Conservation (phyloP, 352 stramenopile species). For the Phytophthora cryptogea region DNA sequence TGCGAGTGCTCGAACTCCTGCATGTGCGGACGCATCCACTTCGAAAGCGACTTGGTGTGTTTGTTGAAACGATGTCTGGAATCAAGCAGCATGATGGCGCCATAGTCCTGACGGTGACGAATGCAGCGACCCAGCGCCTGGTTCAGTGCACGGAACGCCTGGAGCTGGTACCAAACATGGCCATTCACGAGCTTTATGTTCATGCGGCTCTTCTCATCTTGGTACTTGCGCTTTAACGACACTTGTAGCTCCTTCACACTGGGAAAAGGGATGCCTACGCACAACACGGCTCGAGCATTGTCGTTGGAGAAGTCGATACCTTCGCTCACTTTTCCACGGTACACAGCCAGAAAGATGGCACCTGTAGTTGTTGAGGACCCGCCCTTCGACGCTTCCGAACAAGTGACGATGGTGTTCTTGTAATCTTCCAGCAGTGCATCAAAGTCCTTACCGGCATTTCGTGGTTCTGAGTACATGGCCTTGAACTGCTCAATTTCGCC, state of each 20-base stretch:
- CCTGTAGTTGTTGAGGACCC: slow-evolving; percentile 49
- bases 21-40: slow-evolving; percentile 75
- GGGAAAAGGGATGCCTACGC: slow-evolving; percentile 99
- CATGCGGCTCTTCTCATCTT: slow-evolving; percentile 72
- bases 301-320: slow-evolving; percentile 99
- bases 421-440: slow-evolving; percentile 79
- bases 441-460: slow-evolving; percentile 81
- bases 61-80: slow-evolving; percentile 62
- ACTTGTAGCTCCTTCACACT: slow-evolving; percentile 94
- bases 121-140: slow-evolving; percentile 98
- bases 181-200: slow-evolving; percentile 76
- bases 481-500: slow-evolving; percentile 64
- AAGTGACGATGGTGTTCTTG: slow-evolving; percentile 41
- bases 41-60: slow-evolving; percentile 63
- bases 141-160: slow-evolving; percentile 98
- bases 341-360: slow-evolving; percentile 97
- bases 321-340: slow-evolving; percentile 98
- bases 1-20: slow-evolving; percentile 73
- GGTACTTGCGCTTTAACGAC: slow-evolving; percentile 78
- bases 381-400: slow-evolving; percentile 5
- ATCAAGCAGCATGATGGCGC: slow-evolving; percentile 97
- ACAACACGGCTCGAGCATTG: slow-evolving; percentile 95
- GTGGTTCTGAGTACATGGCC: slow-evolving; percentile 67
- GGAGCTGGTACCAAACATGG: slow-evolving; percentile 96
- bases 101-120: slow-evolving; percentile 97